Conservation (phyloP, 441 rosid genomes). For the Brassica balearica region DNA sequence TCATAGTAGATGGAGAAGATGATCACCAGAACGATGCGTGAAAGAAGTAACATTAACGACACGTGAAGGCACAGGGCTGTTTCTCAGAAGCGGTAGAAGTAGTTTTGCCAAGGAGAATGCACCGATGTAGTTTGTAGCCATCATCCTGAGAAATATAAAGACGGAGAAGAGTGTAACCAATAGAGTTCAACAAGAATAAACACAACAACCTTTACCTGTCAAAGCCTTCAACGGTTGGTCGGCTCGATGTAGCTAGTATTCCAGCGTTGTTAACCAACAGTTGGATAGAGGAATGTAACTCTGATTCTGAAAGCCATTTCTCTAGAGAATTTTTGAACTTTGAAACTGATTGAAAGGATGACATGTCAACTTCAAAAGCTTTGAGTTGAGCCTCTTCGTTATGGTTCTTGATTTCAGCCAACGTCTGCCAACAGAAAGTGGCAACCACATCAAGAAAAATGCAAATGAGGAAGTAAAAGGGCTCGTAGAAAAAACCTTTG, state of each 20-base stretch:
- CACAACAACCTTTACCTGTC: constrained; percentile 79
- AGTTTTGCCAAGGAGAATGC: constrained; percentile 72
- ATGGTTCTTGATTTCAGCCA: constrained; percentile 54
- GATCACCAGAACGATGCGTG: constrained; percentile 78
- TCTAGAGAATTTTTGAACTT: constrained; percentile 68
- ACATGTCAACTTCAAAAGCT: constrained; percentile 78
- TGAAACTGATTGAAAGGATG: constrained; percentile 72
- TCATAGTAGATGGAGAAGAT: constrained; percentile 14
- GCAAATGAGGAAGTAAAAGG: not conserved
- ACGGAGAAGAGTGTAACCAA: not conserved
- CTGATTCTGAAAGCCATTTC: constrained; percentile 76
- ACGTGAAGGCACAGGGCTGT: constrained; percentile 78
- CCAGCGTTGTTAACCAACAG: constrained; percentile 93
- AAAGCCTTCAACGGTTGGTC: constrained; percentile 76
- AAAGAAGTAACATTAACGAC: constrained; percentile 94
- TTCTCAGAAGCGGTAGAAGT: constrained; percentile 81
- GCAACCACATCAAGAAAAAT: not conserved
- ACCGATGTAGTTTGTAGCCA: constrained; percentile 83
- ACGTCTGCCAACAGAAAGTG: constrained; percentile 43
- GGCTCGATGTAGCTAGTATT: constrained; percentile 72
- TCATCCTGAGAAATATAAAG: constrained; percentile 64
- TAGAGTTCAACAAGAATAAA: no score
- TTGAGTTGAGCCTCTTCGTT: constrained; percentile 62
- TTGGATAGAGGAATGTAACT: constrained; percentile 81
- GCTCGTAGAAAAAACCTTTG: constrained; percentile 52